Percentiles rank a stretch among this genome's conserved stretches.
Evolutionary conservation across 1,139 yeast genomes (phyloP).

Genomic region (Yarrowia galli): DNA sequence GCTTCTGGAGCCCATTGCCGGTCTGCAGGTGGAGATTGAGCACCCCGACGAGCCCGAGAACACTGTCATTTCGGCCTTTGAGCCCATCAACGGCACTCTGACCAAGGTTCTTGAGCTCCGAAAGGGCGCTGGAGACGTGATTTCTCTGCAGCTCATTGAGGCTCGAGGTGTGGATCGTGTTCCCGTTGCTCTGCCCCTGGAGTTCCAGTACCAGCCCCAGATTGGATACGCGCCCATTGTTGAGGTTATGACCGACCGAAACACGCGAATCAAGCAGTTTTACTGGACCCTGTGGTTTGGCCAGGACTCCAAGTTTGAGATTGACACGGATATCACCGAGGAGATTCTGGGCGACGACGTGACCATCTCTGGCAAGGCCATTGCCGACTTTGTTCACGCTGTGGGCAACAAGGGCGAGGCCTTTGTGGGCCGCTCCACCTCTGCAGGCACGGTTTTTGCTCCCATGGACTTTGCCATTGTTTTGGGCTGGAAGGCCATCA

Average conservation of each 20-base stretch:
- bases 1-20: constrained; percentile 76
- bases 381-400: constrained; percentile 94
- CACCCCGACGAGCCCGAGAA: constrained; percentile 60
- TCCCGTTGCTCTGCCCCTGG: constrained; percentile 77
- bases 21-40: constrained; percentile 69
- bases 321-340: constrained; percentile 65
- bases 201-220: constrained; percentile 78
- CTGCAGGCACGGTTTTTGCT: constrained; percentile 84
- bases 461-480: constrained; percentile 99
- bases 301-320: constrained; percentile 62
- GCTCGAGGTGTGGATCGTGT: constrained; percentile 81
- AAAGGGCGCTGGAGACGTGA: constrained; percentile 56
- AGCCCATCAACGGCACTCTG: constrained; percentile 73
- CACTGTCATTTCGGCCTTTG: constrained; percentile 69
- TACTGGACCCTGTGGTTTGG: constrained; percentile 99
- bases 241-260: constrained; percentile 90
- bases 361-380: constrained; percentile 74
- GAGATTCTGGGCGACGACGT: constrained; percentile 72
- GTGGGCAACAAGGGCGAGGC: constrained; percentile 98
- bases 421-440: constrained; percentile 71
- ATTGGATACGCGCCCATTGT: constrained; percentile 95
- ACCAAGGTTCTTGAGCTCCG: constrained; percentile 73
- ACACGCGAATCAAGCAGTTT: constrained; percentile 89
- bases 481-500: constrained; percentile 97
- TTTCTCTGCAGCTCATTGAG: constrained; percentile 81